Percentiles rank a stretch among this genome's conserved stretches.
These are phyloP conservation scores for Leccinellum luteum DNA, from an alignment of 768 basidiomycete genomes.

Conservation along the genomic window DNA sequence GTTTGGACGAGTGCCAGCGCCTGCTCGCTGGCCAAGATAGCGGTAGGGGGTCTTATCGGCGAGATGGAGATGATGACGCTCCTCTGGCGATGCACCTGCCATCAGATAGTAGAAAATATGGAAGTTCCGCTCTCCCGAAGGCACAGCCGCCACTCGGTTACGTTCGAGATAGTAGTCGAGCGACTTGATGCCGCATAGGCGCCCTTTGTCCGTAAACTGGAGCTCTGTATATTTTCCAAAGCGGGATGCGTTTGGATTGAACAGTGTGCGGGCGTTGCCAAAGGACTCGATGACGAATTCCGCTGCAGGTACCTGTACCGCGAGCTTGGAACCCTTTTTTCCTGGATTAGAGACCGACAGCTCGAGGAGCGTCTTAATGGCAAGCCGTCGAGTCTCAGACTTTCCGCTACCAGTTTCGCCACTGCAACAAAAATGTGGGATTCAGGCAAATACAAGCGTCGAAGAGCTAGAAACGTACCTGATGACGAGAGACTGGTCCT, in stretches of 20 bases:
- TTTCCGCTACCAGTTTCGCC: conserved; percentile 94
- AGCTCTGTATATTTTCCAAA: conserved; percentile 98
- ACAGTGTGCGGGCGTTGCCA: conserved; percentile 87
- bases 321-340: conserved; percentile 92
- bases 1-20: conserved; percentile 40
- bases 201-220: conserved; percentile 91
- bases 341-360: conserved; percentile 84
- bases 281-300: conserved; percentile 96
- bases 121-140: conserved; percentile 93
- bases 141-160: conserved; percentile 82
- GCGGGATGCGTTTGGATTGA: conserved; percentile 93
- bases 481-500: conserved; percentile 89
- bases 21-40: conserved; percentile 74
- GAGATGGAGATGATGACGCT: conserved; percentile 84
- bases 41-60: conserved; percentile 79
- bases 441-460: neutral
- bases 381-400: conserved; percentile 85
- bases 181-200: conserved; percentile 87
- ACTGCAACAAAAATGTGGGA: conserved; percentile 38
- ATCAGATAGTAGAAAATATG: conserved; percentile 98
- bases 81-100: conserved; percentile 85
- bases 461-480: conserved; percentile 51
- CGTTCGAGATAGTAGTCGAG: conserved; percentile 96
- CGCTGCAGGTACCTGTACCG: conserved; percentile 81
- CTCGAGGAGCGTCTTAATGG: conserved; percentile 90